These are phyloP conservation scores for Phytophthora colocasiae DNA, from an alignment of 352 stramenopile species.

Conservation along the genomic window DNA sequence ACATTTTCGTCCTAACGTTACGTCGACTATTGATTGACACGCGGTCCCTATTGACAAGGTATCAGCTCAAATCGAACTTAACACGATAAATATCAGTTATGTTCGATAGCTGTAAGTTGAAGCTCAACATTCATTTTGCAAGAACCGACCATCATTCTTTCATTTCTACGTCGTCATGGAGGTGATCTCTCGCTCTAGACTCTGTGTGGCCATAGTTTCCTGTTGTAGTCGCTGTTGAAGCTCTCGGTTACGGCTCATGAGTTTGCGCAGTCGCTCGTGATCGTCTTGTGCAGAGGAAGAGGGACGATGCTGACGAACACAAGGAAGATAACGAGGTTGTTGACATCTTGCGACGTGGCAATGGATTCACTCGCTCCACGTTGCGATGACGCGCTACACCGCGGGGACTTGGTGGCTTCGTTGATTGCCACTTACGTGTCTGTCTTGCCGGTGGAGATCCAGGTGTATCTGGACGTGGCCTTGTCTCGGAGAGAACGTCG, in stretches of 20 bases:
- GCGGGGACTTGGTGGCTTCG: conserved; percentile 12
- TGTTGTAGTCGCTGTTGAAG: conserved; percentile 78
- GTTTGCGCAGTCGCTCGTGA: conserved; percentile 69
- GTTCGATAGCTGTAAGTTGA: no score
- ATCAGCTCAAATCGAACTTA: conserved; percentile 15
- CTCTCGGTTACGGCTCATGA: conserved; percentile 84
- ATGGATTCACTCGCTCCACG: conserved; percentile 2
- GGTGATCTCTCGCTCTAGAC: conserved; percentile 77
- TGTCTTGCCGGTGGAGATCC: conserved; percentile 20
- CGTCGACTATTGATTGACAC: conserved; percentile 4
- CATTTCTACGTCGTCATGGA: conserved; percentile 52
- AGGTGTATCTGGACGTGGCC: conserved; percentile 2
- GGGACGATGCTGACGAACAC: conserved; percentile 38
- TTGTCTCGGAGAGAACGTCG: conserved; percentile 4
- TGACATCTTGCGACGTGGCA: conserved; percentile 37
- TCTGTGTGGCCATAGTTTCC: conserved; percentile 73
- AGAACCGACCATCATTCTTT: no score
- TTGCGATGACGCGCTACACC: conserved; percentile 12
- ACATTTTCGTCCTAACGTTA: conserved; percentile 21
- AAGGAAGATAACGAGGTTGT: conserved; percentile 43
- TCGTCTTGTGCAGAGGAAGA: conserved; percentile 43
- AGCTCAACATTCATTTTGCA: no score
- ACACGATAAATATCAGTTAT: background rate
- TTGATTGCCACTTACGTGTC: background rate
- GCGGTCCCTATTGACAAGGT: no score